Evolutionary conservation across 192 early-diverging fungal genomes (phyloP).

Genomic region (Linnemannia schmuckeri): DNA sequence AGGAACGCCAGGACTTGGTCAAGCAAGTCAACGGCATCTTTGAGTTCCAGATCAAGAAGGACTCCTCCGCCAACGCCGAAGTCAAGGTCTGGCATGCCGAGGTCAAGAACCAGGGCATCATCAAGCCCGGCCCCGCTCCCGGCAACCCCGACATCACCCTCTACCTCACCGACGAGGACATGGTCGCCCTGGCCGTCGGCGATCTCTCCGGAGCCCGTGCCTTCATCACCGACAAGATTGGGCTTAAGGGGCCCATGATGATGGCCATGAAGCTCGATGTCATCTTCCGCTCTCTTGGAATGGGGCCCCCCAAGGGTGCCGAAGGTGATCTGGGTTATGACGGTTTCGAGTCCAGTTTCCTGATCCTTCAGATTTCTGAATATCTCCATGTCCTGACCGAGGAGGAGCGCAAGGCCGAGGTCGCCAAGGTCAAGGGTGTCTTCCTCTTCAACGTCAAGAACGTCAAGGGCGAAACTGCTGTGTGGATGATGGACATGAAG

Average conservation of each 20-base stretch:
- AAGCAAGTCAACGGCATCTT: constrained; percentile 85
- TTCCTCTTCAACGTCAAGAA: constrained; percentile 92
- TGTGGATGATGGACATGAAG: constrained; percentile 93
- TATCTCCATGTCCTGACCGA: constrained; percentile 45
- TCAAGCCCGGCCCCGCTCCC: constrained; percentile 69
- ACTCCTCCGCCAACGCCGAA: constrained; percentile 62
- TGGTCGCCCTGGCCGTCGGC: constrained; percentile 87
- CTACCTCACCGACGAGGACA: constrained; percentile 81
- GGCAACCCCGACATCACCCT: constrained; percentile 81
- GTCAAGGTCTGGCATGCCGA: constrained; percentile 87
- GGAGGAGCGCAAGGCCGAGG: constrained; percentile 52
- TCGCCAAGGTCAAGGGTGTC: constrained; percentile 75
- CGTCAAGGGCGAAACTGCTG: constrained; percentile 72
- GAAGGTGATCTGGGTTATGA: constrained; percentile 47
- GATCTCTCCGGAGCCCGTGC: constrained; percentile 86
- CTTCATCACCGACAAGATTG: constrained; percentile 93
- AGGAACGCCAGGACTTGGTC: constrained; percentile 72
- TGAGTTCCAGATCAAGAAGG: constrained; percentile 86
- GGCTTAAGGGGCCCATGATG: constrained; percentile 84
- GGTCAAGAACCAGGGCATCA: constrained; percentile 60
- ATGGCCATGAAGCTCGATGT: constrained; percentile 80
- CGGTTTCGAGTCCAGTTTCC: constrained; percentile 48
- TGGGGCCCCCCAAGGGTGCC: constrained; percentile 46
- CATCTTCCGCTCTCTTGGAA: constrained; percentile 65
- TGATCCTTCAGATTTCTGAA: constrained; percentile 49